Evolutionary conservation across 2,329 filamentous ascomycete species (phyloP), one percentile per base, ranked within the genome.

Genomic region (Neoascochyta sp.): DNA sequence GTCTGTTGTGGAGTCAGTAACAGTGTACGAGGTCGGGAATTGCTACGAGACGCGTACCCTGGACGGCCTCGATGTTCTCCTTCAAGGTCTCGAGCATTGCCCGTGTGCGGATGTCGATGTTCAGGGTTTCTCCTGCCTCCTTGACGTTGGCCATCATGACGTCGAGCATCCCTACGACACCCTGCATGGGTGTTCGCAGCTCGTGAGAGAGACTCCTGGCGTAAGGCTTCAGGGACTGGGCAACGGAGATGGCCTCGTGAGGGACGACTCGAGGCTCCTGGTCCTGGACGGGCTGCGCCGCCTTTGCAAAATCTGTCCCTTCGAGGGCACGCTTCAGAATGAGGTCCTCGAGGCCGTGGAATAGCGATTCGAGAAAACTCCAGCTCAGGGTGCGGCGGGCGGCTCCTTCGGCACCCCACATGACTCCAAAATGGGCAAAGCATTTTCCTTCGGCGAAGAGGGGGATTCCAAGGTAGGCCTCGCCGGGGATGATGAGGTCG

Each of bases 81-180:
- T 78, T 81, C 29, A 86, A 65, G 14, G 72, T 70, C 35, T 76
- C 69, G 41, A 85, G 79, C 23, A 83, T 68, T 35, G 67, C 62
- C 16, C 72, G 69, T 4, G 75, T 63, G 28, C 65, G 66, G 5
- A 70, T 52, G 36, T 75, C 71, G 7, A 63, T 60, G 37, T 75
- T 70, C 20, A 66, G 69, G 39, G 76, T 71, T 41, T 78, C 72
- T 6, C 79, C 71, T 11, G 78, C 77, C 52, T 85, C 81, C 35
- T 81, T 71, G 3, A 85, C 78, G 3, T 79, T 83, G 3, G 80
- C 78, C 60, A 84, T 79, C 79, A 86, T 85, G 38, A 86, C 78
- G 61, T 86, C 81, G 23, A 86, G 64, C 81, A 85, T 85, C 5
- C 81, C 81, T 9, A 86, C 80, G 5, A 86, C 79, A 22, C 81